Evolutionary conservation across 441 rosid species (phyloP).

Genomic region (Erodium texanum): DNA sequence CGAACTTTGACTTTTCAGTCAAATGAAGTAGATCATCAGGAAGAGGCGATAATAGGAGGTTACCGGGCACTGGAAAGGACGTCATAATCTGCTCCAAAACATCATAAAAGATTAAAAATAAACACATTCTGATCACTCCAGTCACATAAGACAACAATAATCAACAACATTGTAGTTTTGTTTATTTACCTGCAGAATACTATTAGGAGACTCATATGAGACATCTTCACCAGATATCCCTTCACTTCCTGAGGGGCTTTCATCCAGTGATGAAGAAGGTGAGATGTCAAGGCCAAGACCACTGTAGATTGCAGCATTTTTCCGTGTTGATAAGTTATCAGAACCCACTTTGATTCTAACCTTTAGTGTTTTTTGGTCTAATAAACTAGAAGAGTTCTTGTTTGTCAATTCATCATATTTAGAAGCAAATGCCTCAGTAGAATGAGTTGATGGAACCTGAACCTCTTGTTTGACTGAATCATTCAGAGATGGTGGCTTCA

Average conservation of each 20-base stretch:
- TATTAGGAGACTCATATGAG: constrained; percentile 48
- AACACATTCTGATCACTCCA: not conserved
- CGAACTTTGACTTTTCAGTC: constrained; percentile 26
- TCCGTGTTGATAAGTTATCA: constrained; percentile 57
- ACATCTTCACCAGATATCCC: constrained; percentile 47
- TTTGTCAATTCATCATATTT: constrained; percentile 10
- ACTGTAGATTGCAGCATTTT: constrained; percentile 77
- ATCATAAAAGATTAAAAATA: constrained; percentile 24
- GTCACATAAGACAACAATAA: constrained; percentile 16
- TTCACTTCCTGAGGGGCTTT: constrained; percentile 75
- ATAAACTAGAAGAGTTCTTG: constrained; percentile 38
- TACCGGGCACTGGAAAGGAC: constrained; percentile 34
- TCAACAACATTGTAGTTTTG: constrained; percentile 15
- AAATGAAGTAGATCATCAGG: constrained; percentile 42
- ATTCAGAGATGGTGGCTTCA: too few relatives aligned
- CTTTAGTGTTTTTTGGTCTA: constrained; percentile 66
- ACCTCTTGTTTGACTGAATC: too few relatives aligned
- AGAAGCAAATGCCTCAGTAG: too few relatives aligned
- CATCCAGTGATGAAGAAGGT: constrained; percentile 74
- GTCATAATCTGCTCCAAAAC: constrained; percentile 47
- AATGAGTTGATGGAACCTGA: too few relatives aligned
- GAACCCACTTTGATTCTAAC: constrained; percentile 81
- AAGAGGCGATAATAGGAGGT: constrained; percentile 50
- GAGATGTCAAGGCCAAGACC: constrained; percentile 94
- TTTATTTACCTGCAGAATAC: constrained; percentile 50